Evolutionary conservation across 2,329 filamentous ascomycete species (phyloP).

Genomic region (Metarhizium brunneum): DNA sequence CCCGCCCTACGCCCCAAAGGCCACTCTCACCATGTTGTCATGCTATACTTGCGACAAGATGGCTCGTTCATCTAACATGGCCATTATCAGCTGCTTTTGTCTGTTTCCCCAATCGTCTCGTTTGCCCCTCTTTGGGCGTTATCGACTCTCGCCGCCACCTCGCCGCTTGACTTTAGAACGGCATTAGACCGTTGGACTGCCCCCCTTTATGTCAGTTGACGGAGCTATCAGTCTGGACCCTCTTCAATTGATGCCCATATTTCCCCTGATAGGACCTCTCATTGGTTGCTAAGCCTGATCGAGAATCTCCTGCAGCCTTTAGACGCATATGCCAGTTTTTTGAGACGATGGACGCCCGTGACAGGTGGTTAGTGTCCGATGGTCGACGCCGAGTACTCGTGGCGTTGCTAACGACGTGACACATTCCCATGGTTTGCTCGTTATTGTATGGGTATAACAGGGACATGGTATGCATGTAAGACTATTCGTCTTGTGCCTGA

Average conservation of each 20-base stretch:
- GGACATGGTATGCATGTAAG: not conserved
- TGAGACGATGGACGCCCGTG: not conserved
- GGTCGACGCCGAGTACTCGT: not conserved
- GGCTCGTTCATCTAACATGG: not conserved
- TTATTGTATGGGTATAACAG: not conserved
- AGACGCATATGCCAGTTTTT: not conserved
- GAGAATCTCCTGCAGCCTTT: not conserved
- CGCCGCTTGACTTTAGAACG: not conserved
- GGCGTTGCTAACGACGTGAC: not conserved
- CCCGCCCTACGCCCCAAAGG: not conserved
- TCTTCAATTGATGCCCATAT: not conserved
- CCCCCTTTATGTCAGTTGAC: not conserved
- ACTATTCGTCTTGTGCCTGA: not conserved
- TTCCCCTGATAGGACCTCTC: not conserved
- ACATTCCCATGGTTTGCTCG: not conserved
- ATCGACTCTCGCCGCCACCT: not conserved
- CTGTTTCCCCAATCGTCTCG: not conserved
- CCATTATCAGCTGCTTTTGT: not conserved
- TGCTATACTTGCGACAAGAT: not conserved
- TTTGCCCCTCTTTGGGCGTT: not conserved
- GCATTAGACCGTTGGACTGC: not conserved
- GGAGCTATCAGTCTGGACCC: not conserved
- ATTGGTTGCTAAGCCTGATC: not conserved
- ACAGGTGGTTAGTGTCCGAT: not conserved
- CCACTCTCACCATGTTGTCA: not conserved